Percentiles rank a stretch among this genome's conserved stretches.
These are phyloP conservation scores for Hevea brasiliensis DNA, from an alignment of 345 rosid species.

Conservation along the genomic window DNA sequence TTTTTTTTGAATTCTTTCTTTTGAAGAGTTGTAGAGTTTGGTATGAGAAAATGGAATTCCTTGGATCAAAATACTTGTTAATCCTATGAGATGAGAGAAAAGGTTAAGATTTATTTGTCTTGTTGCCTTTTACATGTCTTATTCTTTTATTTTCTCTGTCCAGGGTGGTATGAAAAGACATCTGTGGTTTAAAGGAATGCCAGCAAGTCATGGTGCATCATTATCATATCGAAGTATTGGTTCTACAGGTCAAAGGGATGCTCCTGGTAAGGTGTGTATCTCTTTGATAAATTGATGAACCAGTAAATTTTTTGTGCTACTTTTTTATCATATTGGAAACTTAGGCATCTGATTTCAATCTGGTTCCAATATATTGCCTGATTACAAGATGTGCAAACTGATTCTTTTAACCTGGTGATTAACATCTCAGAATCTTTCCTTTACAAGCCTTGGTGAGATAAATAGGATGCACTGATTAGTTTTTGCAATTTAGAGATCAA, in stretches of 20 bases:
- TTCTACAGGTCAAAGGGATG: slow-evolving; percentile 97
- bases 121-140: slow-evolving; percentile 4
- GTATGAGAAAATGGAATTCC: not conserved
- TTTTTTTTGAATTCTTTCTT: not conserved
- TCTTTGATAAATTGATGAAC: slow-evolving; percentile 13
- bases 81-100: not conserved
- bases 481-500: not conserved
- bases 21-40: not conserved
- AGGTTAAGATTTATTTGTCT: not conserved
- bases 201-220: slow-evolving; percentile 85
- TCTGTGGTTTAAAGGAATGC: slow-evolving; percentile 55
- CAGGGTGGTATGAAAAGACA: slow-evolving; percentile 91
- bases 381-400: not conserved
- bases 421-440: not conserved
- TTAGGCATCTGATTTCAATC: not conserved
- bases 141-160: slow-evolving; percentile 13
- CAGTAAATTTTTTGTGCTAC: not conserved
- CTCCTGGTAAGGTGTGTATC: slow-evolving; percentile 76
- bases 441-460: not conserved
- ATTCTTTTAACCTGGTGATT: not conserved
- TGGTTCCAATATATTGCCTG: not conserved
- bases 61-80: slow-evolving; percentile 12
- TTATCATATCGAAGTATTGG: slow-evolving; percentile 70
- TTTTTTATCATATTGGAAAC: not conserved
- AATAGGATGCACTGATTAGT: not conserved